Evolutionary conservation across 371 early-diverging fungal genomes (phyloP), one percentile per base, ranked within the genome.

Genomic region (Encephalitozoon intestinalis): DNA sequence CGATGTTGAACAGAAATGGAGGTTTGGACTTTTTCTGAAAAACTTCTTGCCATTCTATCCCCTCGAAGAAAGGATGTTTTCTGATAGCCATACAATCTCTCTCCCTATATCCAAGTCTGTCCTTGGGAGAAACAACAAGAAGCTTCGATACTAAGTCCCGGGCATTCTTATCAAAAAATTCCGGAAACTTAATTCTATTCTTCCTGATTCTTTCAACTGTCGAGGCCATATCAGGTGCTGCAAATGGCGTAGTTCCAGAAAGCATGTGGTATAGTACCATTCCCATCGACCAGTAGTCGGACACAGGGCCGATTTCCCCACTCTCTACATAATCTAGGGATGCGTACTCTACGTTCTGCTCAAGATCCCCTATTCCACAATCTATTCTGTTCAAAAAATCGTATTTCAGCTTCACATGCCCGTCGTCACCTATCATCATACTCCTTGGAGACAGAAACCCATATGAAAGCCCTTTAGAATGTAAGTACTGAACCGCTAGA

Each of bases 371-470:
- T 6, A 63, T 41, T 18, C 34, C 74, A 31, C 52, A 30, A 1
- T 64, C 44, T 31, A 75, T 67, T 11, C 40, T 11, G 49, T 81
- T 81, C n/a, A 81, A 52, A 71, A 81, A 81, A 21, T 67, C 70
- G 51, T 54, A 77, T 46, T 63, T 67, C 40, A 82, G 50, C 44
- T 82, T 82, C 9, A 82, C 77, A 50, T 82, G 79, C 12, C 82
- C 82, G 34, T 63, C 67, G 9, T 58, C 58, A 21, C 44, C 51
- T 67, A 82, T 15, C 63, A 73, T 72, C 37, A 82, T 77, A 64
- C 63, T 77, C 44, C 95, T 94, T 15, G 95, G 95, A 81, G 94
- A 93, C 49, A 95, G 82, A 84, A 94, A 95, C 31, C 95, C 89
- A 86, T 95, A 95, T 70, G 94, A 90, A 54, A 94, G 91, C 78